Conservation (phyloP, 176 grass and related monocot genomes). For the Rhynchospora tenuis region DNA sequence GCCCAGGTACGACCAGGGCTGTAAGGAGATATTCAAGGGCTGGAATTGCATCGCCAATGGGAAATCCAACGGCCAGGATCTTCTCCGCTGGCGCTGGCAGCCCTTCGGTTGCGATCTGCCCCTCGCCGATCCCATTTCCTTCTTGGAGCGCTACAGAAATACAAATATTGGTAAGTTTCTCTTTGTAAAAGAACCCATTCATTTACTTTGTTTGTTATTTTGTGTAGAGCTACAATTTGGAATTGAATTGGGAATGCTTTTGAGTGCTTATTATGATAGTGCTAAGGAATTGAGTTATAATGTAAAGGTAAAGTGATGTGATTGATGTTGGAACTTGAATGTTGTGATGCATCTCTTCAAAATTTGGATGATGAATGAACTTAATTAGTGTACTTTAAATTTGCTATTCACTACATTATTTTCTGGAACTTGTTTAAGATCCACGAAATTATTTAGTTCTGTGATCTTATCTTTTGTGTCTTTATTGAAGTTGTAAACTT, state of each 20-base stretch:
- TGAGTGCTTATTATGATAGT: not conserved
- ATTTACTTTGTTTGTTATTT: not conserved
- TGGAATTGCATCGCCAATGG: slow-evolving; percentile 80
- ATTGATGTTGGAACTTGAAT: not conserved
- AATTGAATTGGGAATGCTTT: not conserved
- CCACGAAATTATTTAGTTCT: not conserved
- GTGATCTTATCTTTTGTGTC: not conserved
- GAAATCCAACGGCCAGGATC: slow-evolving; percentile 48
- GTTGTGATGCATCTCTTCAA: not conserved
- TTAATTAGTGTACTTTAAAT: not conserved
- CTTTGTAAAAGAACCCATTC: not conserved
- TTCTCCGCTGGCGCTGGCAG: slow-evolving; percentile 65
- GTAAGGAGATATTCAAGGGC: slow-evolving; percentile 87
- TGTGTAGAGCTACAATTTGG: not conserved
- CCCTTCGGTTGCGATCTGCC: slow-evolving; percentile 44
- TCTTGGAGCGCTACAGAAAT: slow-evolving; percentile 52
- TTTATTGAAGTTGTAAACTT: not conserved
- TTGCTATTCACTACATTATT: not conserved
- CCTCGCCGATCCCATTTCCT: slow-evolving; percentile 38
- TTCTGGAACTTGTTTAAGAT: not conserved
- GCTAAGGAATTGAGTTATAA: not conserved
- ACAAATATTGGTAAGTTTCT: slow-evolving; percentile 54
- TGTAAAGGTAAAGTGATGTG: not conserved
- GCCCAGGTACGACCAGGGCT: slow-evolving; percentile 60
- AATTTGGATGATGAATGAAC: not conserved